Percentiles rank a stretch among this genome's conserved stretches.
Evolutionary conservation across 441 rosid genomes (phyloP).

Genomic region (Manihot esculenta): DNA sequence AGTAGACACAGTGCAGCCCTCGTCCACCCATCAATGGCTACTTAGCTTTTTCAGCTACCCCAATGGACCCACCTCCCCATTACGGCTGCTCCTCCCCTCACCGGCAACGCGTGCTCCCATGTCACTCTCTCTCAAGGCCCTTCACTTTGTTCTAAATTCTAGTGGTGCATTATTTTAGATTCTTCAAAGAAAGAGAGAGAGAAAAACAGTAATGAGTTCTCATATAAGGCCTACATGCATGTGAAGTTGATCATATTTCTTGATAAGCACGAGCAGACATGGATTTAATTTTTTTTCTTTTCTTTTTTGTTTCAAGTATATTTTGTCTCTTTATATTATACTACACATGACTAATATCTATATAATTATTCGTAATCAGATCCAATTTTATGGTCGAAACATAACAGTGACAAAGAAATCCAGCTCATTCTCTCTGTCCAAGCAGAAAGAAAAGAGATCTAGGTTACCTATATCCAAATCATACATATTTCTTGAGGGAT

Average conservation of each 20-base stretch:
- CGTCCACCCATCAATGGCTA: conserved; percentile 12
- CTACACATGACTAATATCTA: no score
- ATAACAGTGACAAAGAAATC: conserved; percentile 25
- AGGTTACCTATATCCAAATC: neutral
- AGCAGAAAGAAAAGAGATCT: conserved; percentile 20
- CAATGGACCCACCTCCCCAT: conserved; percentile 73
- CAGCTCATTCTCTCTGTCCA: conserved; percentile 3
- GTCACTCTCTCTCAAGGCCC: conserved; percentile 37
- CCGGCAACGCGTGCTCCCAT: conserved; percentile 93
- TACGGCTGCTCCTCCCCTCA: conserved; percentile 61
- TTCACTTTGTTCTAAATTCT: conserved; percentile 20
- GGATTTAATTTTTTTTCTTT: conserved; percentile 7
- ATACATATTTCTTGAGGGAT: neutral
- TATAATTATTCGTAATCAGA: neutral
- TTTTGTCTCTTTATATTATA: conserved; percentile 2
- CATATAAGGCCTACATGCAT: conserved; percentile 44
- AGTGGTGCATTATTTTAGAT: conserved; percentile 24
- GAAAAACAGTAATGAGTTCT: neutral
- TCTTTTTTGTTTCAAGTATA: conserved; percentile 5
- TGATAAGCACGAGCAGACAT: conserved; percentile 36
- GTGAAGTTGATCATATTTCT: conserved; percentile 29
- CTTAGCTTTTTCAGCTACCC: conserved; percentile 35
- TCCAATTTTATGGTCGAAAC: conserved; percentile 24
- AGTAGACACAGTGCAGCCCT: neutral
- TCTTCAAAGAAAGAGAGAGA: conserved; percentile 16